These are phyloP conservation scores for Kodamaea restingae DNA, from an alignment of 805 yeast genomes.

Conservation along the genomic window DNA sequence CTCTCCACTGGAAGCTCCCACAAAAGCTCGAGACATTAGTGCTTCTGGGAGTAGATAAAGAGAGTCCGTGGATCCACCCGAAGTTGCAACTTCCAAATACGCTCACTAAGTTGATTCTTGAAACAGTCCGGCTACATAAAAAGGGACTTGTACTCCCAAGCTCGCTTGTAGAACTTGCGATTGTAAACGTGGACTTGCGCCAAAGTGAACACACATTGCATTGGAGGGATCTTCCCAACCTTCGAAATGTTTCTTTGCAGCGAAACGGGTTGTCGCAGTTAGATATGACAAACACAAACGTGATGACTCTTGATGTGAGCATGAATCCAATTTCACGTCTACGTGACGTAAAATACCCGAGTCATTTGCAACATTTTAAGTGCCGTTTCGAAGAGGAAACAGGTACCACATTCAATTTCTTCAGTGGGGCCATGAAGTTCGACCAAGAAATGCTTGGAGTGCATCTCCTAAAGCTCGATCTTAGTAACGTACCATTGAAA, in stretches of 20 bases:
- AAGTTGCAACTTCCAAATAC: background rate
- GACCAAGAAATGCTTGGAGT: conserved; percentile 4
- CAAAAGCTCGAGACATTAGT: background rate
- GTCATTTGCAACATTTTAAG: background rate
- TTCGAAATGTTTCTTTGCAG: conserved; percentile 1
- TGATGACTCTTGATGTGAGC: conserved; percentile 2
- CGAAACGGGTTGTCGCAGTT: conserved; percentile 2
- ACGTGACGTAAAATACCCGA: conserved; percentile 4
- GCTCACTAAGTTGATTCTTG: conserved; percentile 1
- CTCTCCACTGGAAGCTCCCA: conserved; percentile 6
- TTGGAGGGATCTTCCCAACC: conserved; percentile 1
- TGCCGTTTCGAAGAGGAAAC: background rate
- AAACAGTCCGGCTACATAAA: conserved; percentile 2
- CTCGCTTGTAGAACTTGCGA: background rate
- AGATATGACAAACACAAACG: conserved; percentile 2
- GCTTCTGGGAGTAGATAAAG: background rate
- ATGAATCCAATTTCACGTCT: conserved; percentile 2
- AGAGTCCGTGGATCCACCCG: conserved; percentile 6
- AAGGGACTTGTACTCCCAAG: background rate
- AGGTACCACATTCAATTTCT: conserved; percentile 3
- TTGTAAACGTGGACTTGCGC: background rate
- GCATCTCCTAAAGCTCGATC: conserved; percentile 4
- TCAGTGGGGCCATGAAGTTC: conserved; percentile 3
- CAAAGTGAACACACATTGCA: background rate
- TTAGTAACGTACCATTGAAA: conserved; percentile 4